Evolutionary conservation across 164 flowering plant genomes (phyloP), one percentile per base, ranked within the genome.

Genomic region (Platanus orientalis): DNA sequence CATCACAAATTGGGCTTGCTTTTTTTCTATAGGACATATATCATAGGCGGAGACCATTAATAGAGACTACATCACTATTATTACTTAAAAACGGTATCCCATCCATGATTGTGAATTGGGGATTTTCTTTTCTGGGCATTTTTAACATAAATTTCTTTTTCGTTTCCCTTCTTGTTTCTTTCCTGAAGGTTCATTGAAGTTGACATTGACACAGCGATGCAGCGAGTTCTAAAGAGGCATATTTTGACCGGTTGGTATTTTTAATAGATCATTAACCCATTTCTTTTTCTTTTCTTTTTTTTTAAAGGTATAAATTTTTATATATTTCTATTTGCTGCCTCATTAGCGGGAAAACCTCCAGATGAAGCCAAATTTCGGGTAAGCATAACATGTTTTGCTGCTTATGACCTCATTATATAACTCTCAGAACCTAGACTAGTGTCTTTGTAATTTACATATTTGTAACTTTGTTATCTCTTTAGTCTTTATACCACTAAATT

Each of bases 361-460:
- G 93, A 94, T 65, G 78, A 78, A 60, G 98, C 98, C 42, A 79
- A 85, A 69, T 83, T 86, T 90, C 76, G 96, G 88, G 98, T 94
- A 87, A 76, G 79, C 21, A 32, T 54, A 19, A 47, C 25, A n/a
- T 32, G 6, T 24, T 62, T 14, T 28, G 13, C 29, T 44, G n/a
- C 57, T 49, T 64, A 40, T 44, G 7, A 52, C 11, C 50, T 25
- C 16, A 17, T 25, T 51, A 7, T 25, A 52, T 49, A 4, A 24
- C 10, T 36, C 42, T 7, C 13, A 36, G 42, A 14, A 36, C 42
- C 12, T 36, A 7, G 12, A 36, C 12, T 36, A 7, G 42, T 36
- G 42, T 60, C 10, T 60, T 19, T 21, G 6, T 34, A 16, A 10
- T 27, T 19, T 19, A 16, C 26, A 7, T n/a, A n/a, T n/a, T n/a